phyloP scores from a whole-genome alignment of 768 basidiomycete species.

The Lactarius hengduanensis region DNA sequence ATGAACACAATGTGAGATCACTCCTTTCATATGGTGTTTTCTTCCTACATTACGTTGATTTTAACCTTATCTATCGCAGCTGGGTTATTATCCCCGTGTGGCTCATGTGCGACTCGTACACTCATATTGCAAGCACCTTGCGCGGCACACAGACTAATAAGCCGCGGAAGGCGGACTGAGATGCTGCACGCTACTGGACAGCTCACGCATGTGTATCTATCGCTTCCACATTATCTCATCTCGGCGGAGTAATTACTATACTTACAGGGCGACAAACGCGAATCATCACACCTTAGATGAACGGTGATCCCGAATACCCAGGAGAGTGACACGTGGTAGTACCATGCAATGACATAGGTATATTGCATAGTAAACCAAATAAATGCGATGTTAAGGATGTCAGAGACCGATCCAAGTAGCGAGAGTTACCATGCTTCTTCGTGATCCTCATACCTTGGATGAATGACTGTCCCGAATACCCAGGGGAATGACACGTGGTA shows the following conservation, averaged over 20 bases:
- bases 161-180: constrained; percentile 17
- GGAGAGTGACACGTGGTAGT: neutral
- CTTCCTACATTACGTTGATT: constrained; percentile 11
- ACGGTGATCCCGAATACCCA: neutral
- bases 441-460: neutral
- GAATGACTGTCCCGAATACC: neutral
- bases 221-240: constrained; percentile 1
- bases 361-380: constrained; percentile 5
- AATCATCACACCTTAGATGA: neutral
- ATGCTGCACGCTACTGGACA: neutral
- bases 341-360: neutral
- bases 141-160: constrained; percentile 35
- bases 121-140: constrained; percentile 61
- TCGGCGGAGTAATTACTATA: neutral
- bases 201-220: neutral
- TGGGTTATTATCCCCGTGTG: constrained; percentile 79
- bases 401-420: constrained; percentile 13
- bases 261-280: neutral
- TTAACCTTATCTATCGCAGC: constrained; percentile 38
- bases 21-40: neutral
- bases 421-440: neutral
- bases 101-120: constrained; percentile 78
- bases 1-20: constrained; percentile 73
- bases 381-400: constrained; percentile 11
- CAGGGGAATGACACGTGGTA: neutral